Conservation (phyloP, 1,139 yeast genomes). For the Diutina siamensis region DNA sequence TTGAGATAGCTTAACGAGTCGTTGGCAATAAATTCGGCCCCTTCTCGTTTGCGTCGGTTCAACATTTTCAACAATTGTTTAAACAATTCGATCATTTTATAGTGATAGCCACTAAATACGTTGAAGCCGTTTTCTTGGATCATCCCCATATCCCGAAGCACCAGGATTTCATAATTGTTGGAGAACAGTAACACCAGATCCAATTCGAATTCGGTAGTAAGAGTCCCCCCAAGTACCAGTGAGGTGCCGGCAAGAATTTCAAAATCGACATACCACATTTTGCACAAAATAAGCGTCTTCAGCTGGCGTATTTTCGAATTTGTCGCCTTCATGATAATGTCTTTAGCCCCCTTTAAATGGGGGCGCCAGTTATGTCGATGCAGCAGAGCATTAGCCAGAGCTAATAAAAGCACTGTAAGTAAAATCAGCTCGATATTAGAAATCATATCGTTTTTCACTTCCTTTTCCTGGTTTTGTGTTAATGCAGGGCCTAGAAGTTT, state of each 20-base stretch:
- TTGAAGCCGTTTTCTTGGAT: slow-evolving; percentile 42
- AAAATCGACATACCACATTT: slow-evolving; percentile 56
- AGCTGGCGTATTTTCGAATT: slow-evolving; percentile 12
- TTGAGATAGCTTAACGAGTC: slow-evolving; percentile 19
- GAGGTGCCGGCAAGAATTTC: slow-evolving; percentile 63
- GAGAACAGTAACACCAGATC: slow-evolving; percentile 32
- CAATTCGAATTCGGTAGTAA: slow-evolving; percentile 37
- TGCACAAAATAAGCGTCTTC: slow-evolving; percentile 46
- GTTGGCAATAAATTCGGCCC: slow-evolving; percentile 10
- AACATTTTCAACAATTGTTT: slow-evolving; percentile 45
- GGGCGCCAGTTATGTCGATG: slow-evolving; percentile 67
- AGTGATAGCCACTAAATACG: slow-evolving; percentile 50
- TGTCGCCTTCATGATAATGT: slow-evolving; percentile 43
- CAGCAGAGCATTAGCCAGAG: slow-evolving; percentile 58
- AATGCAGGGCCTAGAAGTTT: slow-evolving; percentile 40
- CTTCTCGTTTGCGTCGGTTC: slow-evolving; percentile 26
- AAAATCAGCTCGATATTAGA: slow-evolving; percentile 58
- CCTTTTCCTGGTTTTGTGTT: slow-evolving; percentile 8
- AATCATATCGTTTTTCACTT: slow-evolving; percentile 16
- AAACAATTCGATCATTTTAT: slow-evolving; percentile 37
- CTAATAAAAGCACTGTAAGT: slow-evolving; percentile 52
- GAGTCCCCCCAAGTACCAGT: slow-evolving; percentile 59
- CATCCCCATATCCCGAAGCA: slow-evolving; percentile 26
- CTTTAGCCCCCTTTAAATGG: slow-evolving; percentile 66
- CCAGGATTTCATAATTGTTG: slow-evolving; percentile 29